Evolutionary conservation across 116 monocot species (phyloP).

Genomic region (Papilionanthe hybrid): DNA sequence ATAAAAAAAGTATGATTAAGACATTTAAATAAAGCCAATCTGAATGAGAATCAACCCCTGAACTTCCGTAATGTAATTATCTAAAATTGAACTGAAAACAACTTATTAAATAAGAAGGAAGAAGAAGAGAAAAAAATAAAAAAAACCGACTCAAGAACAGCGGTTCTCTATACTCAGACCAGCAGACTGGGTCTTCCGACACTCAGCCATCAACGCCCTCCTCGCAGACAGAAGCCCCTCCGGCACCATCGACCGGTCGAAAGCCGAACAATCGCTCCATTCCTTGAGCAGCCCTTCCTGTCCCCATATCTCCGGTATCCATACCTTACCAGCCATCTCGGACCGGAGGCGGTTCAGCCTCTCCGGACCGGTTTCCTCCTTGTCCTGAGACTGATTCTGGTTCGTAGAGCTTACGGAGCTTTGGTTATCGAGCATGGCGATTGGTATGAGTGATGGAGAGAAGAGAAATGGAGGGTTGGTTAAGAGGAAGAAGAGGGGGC

Average conservation of each 20-base stretch:
- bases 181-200: slow-evolving; percentile 5
- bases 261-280: slow-evolving; percentile 22
- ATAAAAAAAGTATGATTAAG: neutral
- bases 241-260: slow-evolving; percentile 21
- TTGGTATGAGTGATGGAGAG: neutral
- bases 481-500: neutral
- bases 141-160: neutral
- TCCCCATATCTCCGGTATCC: slow-evolving; percentile 26
- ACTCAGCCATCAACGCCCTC: slow-evolving; percentile 12
- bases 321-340: slow-evolving; percentile 11
- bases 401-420: neutral
- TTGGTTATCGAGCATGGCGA: neutral
- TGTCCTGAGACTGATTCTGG: neutral
- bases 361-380: neutral
- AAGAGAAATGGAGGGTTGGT: neutral
- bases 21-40: neutral
- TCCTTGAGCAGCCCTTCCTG: slow-evolving; percentile 19
- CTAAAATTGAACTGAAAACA: neutral
- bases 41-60: neutral
- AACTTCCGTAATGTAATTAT: neutral
- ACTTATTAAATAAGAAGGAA: neutral
- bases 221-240: slow-evolving; percentile 11
- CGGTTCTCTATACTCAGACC: slow-evolving; percentile 12
- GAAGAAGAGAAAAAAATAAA: too few relatives aligned
- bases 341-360: slow-evolving; percentile 12